Evolutionary conservation across 768 basidiomycete genomes (phyloP), one percentile per base, ranked within the genome.

Genomic region (Boletus sensibilis): DNA sequence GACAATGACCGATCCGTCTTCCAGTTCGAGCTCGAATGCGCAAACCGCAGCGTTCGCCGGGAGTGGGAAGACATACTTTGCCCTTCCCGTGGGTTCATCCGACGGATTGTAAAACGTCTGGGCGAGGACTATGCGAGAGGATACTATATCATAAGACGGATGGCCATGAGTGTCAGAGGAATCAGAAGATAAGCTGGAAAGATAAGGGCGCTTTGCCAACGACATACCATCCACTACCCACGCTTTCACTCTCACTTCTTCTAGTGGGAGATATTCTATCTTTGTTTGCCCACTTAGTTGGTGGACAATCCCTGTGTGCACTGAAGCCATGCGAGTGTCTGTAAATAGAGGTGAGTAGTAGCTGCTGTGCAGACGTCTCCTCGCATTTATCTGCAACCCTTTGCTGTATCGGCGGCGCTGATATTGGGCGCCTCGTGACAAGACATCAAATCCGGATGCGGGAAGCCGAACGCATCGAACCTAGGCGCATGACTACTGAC

Each of bases 41-140:
- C 82, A 85, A 9, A 85, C 75, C 0, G 82, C 83, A 0, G 79
- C 80, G 31, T 72, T 73, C 1, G 77, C 79, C 0, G 85, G 86
- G 6, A 86, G 75, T 10, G 85, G 84, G 58, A 87, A 86, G 38
- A 77, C 73, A 64, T 85, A 87, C 33, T 80, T 76, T 27, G 79
- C 81, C 44, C 77, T 71, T 39, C 68, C 65, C 0, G 82, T 83
- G 1, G 74, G 63, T 35, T 56, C 58, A 10, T 68, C 64, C 4
- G 71, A 69, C 0, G 72, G 59, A 55, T 82, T 82, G 16, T 51
- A 64, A 64, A 75, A 82, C 0, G 64, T 67, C 50, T 82, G 81
- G 1, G 59, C 56, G 38, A 82, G 60, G 2, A 74, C 68, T 1
- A 81, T 71, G 18, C 73, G 72, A 1, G 79, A 78, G n/a, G 80